A percentile compares a stretch with the other conserved stretches of the same genome.
Conservation (phyloP, 352 stramenopile species). For the Phytophthora kernoviae region DNA sequence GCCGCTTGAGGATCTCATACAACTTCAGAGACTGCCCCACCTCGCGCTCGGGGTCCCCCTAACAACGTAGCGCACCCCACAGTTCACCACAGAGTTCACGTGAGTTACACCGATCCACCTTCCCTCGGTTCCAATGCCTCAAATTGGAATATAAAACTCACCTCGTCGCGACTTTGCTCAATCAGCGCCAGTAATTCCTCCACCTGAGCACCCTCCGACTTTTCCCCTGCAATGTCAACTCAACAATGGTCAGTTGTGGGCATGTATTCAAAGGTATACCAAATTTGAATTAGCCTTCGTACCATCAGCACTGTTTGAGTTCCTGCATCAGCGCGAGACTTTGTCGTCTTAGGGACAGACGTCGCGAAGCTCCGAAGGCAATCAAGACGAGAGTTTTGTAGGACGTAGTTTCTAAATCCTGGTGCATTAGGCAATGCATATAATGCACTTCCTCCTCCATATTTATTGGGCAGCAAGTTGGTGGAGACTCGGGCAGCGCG, state of each 20-base stretch:
- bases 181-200: constrained; percentile 20
- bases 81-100: no score
- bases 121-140: background rate
- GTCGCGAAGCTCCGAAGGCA: constrained; percentile 14
- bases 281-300: no score
- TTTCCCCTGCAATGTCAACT: background rate
- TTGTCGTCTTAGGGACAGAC: background rate
- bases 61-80: background rate
- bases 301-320: constrained; percentile 5
- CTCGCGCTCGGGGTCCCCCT: constrained; percentile 17
- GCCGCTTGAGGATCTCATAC: constrained; percentile 27
- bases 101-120: background rate
- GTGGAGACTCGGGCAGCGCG: constrained; percentile 13
- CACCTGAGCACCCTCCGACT: constrained; percentile 5
- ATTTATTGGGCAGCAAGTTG: background rate
- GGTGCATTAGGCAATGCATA: background rate
- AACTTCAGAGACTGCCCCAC: constrained; percentile 25
- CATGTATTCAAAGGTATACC: no score
- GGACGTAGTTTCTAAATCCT: background rate
- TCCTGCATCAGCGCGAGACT: background rate
- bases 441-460: background rate
- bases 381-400: background rate
- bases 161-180: constrained; percentile 24
- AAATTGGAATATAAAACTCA: constrained; percentile 1
- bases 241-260: no score